Base-by-base conservation (phyloP, 768 basidiomycete species). In the Naganishia vaughanmartiniae region DNA sequence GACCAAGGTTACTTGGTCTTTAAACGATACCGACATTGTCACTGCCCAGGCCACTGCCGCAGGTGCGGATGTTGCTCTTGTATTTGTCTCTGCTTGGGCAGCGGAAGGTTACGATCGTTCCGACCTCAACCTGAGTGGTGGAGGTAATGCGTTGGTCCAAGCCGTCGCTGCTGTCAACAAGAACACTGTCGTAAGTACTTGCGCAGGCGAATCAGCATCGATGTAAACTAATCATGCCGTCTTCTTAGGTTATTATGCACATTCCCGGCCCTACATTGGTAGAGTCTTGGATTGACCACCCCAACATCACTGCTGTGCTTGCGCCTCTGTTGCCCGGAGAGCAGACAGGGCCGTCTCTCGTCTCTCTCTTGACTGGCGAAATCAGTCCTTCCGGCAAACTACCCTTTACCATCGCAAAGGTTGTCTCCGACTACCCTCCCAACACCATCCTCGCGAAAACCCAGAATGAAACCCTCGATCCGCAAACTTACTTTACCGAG, bases 401-500 rank as follows among this genome's bases (percentile, higher is more conserved):
- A 30, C 78, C 80, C 15, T 82, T 81, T 72, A 81, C 80, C 7
- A 77, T 80, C 68, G 81, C 74, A 54, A 78, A 77, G 66, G 31
- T 54, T 21, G 69, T 66, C 12, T 66, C 71, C 3, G 78, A 80
- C 60, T 80, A 78, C 76, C 79, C 79, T 53, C 74, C 72, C 12
- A 74, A 76, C 55, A 79, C 77, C 54, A 75, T 79, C 55, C 54
- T 78, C 15, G 39, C 36, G 7, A 34, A 63, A 30, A 63, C 74
- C 39, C 48, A 63, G 21, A 17, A 17, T 4, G 39, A 63, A 26
- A 68, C 39, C 21, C n/a, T 66, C 34, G 66, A 74, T 42, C 80
- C 81, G 17, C 72, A 76, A 26, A 53, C 76, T 21, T 57, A 74
- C 31, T 82, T 81, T 67, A 70, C 75, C 12, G 81, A 82, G 69